These are phyloP conservation scores for Vitis vinifera DNA, from an alignment of 164 flowering plant genomes.

Conservation along the genomic window DNA sequence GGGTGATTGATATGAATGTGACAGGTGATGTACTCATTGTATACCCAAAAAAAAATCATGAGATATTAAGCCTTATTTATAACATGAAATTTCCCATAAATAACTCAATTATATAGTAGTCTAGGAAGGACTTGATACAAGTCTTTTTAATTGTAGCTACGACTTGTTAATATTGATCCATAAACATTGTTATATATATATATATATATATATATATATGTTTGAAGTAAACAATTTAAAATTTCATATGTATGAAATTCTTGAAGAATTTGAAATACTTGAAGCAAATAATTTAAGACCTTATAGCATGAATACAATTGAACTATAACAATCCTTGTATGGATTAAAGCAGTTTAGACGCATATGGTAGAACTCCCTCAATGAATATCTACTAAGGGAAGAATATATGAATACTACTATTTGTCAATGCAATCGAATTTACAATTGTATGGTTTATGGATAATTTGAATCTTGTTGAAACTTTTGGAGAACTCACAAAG, in stretches of 20 bases:
- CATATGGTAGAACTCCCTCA: conserved; percentile 11
- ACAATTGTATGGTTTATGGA: conserved; percentile 13
- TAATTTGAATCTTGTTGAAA: conserved; percentile 1
- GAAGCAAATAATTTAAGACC: neutral
- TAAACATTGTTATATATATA: neutral
- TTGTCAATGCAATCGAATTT: conserved; percentile 5
- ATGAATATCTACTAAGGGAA: conserved; percentile 11
- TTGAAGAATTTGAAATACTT: neutral
- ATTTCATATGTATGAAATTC: neutral
- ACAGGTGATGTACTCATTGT: no score
- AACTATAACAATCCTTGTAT: conserved; percentile 13
- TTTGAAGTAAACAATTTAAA: neutral
- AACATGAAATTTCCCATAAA: no score
- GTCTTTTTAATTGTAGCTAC: no score
- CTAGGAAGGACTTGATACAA: no score
- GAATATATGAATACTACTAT: conserved; percentile 7
- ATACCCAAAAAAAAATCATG: no score
- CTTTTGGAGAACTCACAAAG: neutral
- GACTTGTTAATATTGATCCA: no score
- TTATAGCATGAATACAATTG: conserved; percentile 1
- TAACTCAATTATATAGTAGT: no score
- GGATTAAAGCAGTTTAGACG: conserved; percentile 9
- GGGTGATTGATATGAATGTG: no score
- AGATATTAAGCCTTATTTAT: no score
- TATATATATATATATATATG: neutral